phyloP scores from a whole-genome alignment of 2,329 filamentous ascomycete genomes.

The Pyricularia sp. region DNA sequence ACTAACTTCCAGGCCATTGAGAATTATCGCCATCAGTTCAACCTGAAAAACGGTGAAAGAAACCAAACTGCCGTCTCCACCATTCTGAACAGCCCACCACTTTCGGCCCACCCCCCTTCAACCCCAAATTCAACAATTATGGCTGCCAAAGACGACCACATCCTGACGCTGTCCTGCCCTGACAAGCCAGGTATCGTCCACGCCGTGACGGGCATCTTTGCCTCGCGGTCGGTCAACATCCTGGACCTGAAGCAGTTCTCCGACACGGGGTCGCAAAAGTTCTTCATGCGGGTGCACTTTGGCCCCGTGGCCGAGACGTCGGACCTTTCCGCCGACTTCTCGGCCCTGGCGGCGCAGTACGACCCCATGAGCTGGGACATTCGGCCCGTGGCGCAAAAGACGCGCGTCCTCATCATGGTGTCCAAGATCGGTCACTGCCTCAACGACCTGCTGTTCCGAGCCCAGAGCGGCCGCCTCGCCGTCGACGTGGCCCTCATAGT shows the following conservation, averaged over 20 bases:
- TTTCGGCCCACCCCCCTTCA: too few species aligned
- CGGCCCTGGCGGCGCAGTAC: conserved; percentile 11
- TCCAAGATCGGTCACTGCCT: conserved; percentile 83
- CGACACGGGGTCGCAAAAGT: conserved; percentile 62
- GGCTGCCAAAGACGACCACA: conserved; percentile 44
- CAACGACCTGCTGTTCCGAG: conserved; percentile 71
- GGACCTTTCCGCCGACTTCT: conserved; percentile 46
- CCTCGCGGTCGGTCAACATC: conserved; percentile 67
- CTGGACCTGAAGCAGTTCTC: conserved; percentile 80
- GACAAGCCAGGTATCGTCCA: conserved; percentile 81
- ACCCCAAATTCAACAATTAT: conserved; percentile 16
- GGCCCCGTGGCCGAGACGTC: conserved; percentile 47
- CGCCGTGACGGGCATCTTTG: conserved; percentile 71
- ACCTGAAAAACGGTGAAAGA: background rate
- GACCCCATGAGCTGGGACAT: conserved; percentile 58
- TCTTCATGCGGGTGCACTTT: conserved; percentile 88
- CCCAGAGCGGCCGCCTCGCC: conserved; percentile 62
- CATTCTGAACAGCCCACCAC: background rate
- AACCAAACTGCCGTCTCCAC: background rate
- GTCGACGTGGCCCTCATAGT: conserved; percentile 72
- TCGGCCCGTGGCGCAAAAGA: conserved; percentile 58
- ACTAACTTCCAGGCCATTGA: background rate
- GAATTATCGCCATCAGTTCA: background rate
- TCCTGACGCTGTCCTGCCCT: conserved; percentile 74
- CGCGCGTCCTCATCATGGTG: conserved; percentile 77